Percentiles rank a stretch among this genome's conserved stretches.
Evolutionary conservation across 208 protist species (phyloP).

Genomic region (Acanthamoeba triangularis): DNA sequence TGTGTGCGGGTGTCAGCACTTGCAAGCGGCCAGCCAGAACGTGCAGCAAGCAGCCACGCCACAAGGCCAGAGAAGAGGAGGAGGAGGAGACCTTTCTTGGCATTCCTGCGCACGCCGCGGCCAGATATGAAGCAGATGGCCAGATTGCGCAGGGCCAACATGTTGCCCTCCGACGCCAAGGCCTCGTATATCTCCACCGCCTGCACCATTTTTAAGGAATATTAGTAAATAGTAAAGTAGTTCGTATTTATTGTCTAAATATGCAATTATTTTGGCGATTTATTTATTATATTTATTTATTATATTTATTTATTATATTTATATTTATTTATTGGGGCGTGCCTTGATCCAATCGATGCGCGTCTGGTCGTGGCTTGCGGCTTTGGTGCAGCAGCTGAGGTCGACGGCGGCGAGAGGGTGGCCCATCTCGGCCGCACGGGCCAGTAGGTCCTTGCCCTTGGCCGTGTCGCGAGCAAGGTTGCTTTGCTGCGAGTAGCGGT

Average conservation of each 20-base stretch:
- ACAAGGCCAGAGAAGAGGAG: background rate
- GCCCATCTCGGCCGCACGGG: slow-evolving; percentile 31
- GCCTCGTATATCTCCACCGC: slow-evolving; percentile 48
- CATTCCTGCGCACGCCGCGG: background rate
- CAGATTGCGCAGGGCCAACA: slow-evolving; percentile 21
- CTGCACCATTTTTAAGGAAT: background rate
- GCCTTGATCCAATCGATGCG: slow-evolving; percentile 37
- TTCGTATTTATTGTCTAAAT: background rate
- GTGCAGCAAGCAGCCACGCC: no score
- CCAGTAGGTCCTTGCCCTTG: slow-evolving; percentile 32
- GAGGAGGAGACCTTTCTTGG: slow-evolving; percentile 3
- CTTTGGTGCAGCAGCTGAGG: slow-evolving; percentile 50
- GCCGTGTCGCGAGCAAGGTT: background rate
- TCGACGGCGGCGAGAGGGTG: slow-evolving; percentile 6
- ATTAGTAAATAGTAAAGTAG: background rate
- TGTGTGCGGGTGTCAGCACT: background rate
- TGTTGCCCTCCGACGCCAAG: slow-evolving; percentile 23
- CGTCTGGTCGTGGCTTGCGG: background rate
- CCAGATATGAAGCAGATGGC: slow-evolving; percentile 51
- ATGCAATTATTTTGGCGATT: no score
- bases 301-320: background rate
- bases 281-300: background rate
- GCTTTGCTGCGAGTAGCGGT: slow-evolving; percentile 59
- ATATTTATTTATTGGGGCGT: no score
- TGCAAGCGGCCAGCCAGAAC: background rate